These are phyloP conservation scores for Didymella pomorum DNA, from an alignment of 2,329 filamentous ascomycete genomes.

Conservation along the genomic window DNA sequence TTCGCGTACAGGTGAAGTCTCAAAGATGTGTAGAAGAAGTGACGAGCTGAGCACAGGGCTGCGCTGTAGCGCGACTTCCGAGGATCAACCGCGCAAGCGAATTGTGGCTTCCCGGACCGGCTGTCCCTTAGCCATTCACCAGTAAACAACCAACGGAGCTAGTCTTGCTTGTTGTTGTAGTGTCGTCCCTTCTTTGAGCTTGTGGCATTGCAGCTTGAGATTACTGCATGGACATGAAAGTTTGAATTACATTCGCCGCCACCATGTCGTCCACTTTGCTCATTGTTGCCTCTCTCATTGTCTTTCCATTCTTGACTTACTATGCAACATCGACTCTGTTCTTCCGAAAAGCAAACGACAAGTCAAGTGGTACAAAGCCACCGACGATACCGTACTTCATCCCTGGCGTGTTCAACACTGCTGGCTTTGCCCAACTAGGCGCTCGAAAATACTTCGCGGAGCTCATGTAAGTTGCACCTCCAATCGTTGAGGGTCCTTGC, in stretches of 20 bases:
- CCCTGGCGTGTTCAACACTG: slow-evolving; percentile 33
- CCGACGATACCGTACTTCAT: slow-evolving; percentile 36
- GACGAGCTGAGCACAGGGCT: background rate
- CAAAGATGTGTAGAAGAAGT: background rate
- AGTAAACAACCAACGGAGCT: background rate
- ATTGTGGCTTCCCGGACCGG: slow-evolving; percentile 10
- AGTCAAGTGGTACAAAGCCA: slow-evolving; percentile 22
- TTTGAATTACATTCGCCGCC: background rate
- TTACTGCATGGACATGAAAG: background rate
- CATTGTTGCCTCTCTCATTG: slow-evolving; percentile 11
- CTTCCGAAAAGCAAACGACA: slow-evolving; percentile 26
- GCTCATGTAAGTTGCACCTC: slow-evolving; percentile 28
- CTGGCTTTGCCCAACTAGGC: slow-evolving; percentile 30
- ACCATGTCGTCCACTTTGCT: slow-evolving; percentile 7
- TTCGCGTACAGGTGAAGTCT: no score
- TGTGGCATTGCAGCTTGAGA: background rate
- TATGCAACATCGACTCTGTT: slow-evolving; percentile 33
- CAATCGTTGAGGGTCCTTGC: background rate
- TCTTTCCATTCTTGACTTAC: slow-evolving; percentile 33
- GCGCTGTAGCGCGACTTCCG: background rate
- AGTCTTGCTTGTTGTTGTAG: background rate
- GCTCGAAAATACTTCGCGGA: slow-evolving; percentile 36
- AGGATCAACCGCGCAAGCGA: slow-evolving; percentile 15
- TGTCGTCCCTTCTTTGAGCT: background rate
- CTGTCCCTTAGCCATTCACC: background rate